Base-by-base conservation (phyloP, 768 basidiomycete genomes). In the Leccinellum albellum region DNA sequence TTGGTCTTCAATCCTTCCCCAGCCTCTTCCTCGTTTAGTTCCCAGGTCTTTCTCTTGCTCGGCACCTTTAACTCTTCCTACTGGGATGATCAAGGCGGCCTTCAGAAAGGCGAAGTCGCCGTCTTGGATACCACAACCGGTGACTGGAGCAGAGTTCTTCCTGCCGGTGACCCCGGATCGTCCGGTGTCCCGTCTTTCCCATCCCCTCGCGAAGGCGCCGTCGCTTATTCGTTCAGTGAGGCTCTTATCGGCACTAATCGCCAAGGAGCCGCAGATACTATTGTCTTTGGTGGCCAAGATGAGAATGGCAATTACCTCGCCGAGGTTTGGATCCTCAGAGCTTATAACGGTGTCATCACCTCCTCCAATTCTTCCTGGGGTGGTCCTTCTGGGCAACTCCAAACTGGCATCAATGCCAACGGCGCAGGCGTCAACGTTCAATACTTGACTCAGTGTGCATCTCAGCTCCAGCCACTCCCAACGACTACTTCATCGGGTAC, bases 201-300 rank as follows among this genome's bases (percentile, higher is more conserved):
- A 8, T 74, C 76, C 26, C 84, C 88, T 45, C 85, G 91, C 49
- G 78, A 85, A 70, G 91, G 91, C 35, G 85, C 89, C 14, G 81
- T 79, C 9, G 86, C 81, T 1, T 69, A 89, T 35, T 82, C 88
- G 6, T 84, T 75, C 64, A 60, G 66, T 21, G 59, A 70, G 53
- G 76, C 81, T 3, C 76, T 91, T 8, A 85, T 89, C 8, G 89
- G 89, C 8, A 61, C 63, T 7, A 71, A 78, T 37, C 77, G 81
- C 23, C 67, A 64, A 23, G 63, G 63, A 20, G 81, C 79, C 20
- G 77, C 88, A 24, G 91, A 93, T 66, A 87, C 83, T 17, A 79
- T 93, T 46, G 82, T 92, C 10, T 93, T 90, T 61, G 91, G 91
- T 32, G 91, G 91, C 40, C 80, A 80, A 62, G 88, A 90, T 66